Evolutionary conservation across 2,329 filamentous ascomycete species (phyloP), one percentile per base, ranked within the genome.

Genomic region (Aspergillus viridinutans): DNA sequence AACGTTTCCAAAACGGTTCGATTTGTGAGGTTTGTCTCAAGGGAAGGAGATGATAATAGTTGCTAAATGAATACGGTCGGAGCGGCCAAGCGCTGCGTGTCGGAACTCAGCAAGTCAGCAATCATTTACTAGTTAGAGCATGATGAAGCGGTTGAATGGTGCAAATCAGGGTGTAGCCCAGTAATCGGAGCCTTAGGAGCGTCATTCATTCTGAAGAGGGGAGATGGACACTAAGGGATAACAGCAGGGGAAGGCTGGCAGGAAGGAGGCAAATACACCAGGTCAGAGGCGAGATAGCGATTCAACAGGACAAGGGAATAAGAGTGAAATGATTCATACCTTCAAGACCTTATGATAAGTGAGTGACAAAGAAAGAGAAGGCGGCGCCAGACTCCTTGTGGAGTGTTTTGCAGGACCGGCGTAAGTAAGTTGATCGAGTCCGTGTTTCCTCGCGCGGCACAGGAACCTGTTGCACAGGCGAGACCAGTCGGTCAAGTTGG

Each of bases 321-420:
- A 50, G 42, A 43, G 47, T 32, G 21, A 21, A n/a, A 60, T 35
- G 38, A 49, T 48, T 58, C 68, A 56, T 69, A 73, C 71, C 67
- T 68, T 71, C 64, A 65, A 61, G 61, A 65, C 61, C 58, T 52
- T 25, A 47, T 7, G 14, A 47, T 47, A 61, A 71, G 68, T 59
- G 69, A 72, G 61, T 64, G 68, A 72, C 68, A 60, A 63, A 58
- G 63, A 67, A 64, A 57, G 53, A 58, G 56, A 61, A 61, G 55
- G 58, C 58, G 56, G 56, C 60, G 40, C 52, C 58, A 58, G 48
- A 52, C 57, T 59, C 57, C 54, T 59, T 57, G 14, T 38, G 32
- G 14, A 38, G 32, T 38, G 32, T 7, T 38, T 38, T 38, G 32
- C 58, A 52, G 49, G 56, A 58, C 58, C 21, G 42, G 20, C 21